Evolutionary conservation across 371 early-diverging fungal species (phyloP), one percentile per base, ranked within the genome.

Genomic region (Mucor indicus): DNA sequence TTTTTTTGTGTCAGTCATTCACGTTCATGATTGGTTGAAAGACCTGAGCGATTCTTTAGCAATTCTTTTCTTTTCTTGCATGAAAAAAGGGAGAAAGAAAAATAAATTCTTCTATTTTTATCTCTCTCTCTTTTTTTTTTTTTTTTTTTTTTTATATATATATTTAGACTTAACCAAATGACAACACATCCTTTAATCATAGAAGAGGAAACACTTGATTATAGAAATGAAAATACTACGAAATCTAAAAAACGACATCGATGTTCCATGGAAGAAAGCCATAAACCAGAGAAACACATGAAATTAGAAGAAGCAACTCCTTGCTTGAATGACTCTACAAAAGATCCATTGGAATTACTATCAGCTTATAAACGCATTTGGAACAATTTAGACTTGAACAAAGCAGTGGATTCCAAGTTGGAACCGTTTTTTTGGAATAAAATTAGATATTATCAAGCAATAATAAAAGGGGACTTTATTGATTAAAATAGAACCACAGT

Each of bases 401-500:
- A 51, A 5, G 32, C 47, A 16, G 37, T 35, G 0, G 57, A 57
- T 33, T 51, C 57, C 1, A 49, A 42, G 13, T 8, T 57, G 15
- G 57, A 57, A 20, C 36, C 57, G 0, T 57, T 52, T 43, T 17
- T 57, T 19, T 57, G 57, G 57, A 41, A 37, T n/a, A 47, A 57
- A 27, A 57, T 57, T 8, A 47, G 52, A 44, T 25, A 33, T 15
- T 44, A 31, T 22, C 44, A 38, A 13, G n/a, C n/a, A n/a, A n/a
- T n/a, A n/a, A n/a, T n/a, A n/a, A n/a, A n/a, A n/a, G n/a, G n/a
- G n/a, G n/a, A n/a, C n/a, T n/a, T n/a, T n/a, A n/a, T n/a, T n/a
- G n/a, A 48, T 56, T 48, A 81, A 45, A 72, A 81, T 5, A 81
- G 58, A 27, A 78, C 72, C 19, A 81, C 60, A 5, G 81, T 79